Conservation (phyloP, 306 rosid species). For the Pyrus pyrifolia region DNA sequence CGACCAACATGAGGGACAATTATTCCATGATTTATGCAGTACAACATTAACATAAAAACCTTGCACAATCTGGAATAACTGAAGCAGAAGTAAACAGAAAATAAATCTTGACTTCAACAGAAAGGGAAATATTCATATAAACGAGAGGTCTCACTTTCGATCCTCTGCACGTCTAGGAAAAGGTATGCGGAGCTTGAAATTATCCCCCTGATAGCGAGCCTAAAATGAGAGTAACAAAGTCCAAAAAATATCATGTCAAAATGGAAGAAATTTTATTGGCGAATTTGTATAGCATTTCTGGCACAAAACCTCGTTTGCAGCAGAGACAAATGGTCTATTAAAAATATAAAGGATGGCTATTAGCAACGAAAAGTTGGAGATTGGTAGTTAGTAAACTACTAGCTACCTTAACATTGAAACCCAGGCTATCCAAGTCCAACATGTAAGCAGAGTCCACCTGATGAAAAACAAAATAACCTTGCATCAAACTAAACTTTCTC, state of each 20-base stretch:
- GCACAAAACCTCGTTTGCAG: background rate
- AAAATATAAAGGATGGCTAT: background rate
- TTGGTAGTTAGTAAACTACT: background rate
- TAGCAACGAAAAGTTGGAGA: background rate
- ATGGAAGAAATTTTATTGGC: background rate
- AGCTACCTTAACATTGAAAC: slow-evolving; percentile 81
- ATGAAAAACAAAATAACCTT: slow-evolving; percentile 19
- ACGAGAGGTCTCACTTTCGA: slow-evolving; percentile 63
- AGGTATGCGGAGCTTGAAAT: slow-evolving; percentile 87
- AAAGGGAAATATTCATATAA: background rate
- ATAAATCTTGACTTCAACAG: background rate
- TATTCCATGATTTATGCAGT: background rate
- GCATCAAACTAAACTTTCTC: background rate
- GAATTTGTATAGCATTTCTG: background rate
- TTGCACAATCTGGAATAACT: background rate
- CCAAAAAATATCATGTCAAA: slow-evolving; percentile 2
- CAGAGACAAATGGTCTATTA: background rate
- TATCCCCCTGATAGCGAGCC: slow-evolving; percentile 65
- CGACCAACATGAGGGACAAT: background rate
- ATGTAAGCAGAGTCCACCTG: slow-evolving; percentile 90
- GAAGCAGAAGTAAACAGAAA: slow-evolving; percentile 4
- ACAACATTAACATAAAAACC: background rate
- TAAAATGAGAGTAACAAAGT: slow-evolving; percentile 13
- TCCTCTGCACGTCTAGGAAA: slow-evolving; percentile 81
- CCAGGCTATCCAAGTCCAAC: slow-evolving; percentile 88